Evolutionary conservation across 495 filamentous ascomycete genomes (phyloP), one percentile per base, ranked within the genome.

Genomic region (Xylaria grammica): DNA sequence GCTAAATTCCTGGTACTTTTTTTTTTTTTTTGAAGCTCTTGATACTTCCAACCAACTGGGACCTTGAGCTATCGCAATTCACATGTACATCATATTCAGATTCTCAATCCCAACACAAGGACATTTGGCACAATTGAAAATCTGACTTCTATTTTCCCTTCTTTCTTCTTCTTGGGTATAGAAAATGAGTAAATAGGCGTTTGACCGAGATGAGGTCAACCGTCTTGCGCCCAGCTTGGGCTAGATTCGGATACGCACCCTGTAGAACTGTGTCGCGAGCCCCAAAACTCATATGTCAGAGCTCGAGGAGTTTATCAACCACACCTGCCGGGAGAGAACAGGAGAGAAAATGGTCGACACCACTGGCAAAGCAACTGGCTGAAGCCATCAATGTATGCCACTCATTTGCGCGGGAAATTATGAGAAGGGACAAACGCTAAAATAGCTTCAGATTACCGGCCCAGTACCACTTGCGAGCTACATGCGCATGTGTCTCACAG

Each of bases 401-500:
- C 52, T 30, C 38, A 56, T 34, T 36, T 50, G 38, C 24, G 22
- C 32, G 1, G 7, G 0, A 27, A 8, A 11, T 10, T 8, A 15
- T 13, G 26, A 20, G 22, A 50, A 50, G 1, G 50, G 38, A 15
- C 38, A 52, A 8, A 54, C 61, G 46, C 55, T 63, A 2, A 71
- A 48, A 30, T 0, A 51, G 7, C 32, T 30, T 40, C 60, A 91
- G 85, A 82, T 84, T 56, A 97, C 94, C 17, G 95, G 95, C 2
- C 95, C 95, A 5, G 88, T 97, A 44, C 90, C 95, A 4, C 86
- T 99, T 57, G 94, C 95, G 26, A 86, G 91, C 40, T 99, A 93
- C 77, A 99, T 99, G 95, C 93, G 95, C 72, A 95, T 97, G 88
- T 97, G 94, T 74, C 88, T 99, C 67, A 97, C 94, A 15, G 90